phyloP scores from a whole-genome alignment of 2,329 filamentous ascomycete genomes.

The Claviceps africana region DNA sequence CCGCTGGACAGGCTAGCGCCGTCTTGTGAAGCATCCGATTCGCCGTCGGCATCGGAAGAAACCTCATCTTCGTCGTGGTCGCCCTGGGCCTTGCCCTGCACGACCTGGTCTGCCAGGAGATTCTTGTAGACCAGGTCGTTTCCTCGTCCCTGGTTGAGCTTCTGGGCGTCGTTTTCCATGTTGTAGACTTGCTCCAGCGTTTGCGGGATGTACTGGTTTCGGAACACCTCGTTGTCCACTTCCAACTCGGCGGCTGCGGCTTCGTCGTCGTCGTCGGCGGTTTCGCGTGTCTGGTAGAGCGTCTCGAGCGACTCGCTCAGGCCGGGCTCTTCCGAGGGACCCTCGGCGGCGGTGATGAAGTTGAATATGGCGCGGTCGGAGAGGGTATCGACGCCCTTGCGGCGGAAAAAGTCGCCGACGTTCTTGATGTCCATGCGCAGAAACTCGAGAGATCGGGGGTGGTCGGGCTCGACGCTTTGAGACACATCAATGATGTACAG shows the following conservation, averaged over 20 bases:
- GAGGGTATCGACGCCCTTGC: conserved; percentile 70
- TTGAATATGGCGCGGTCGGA: conserved; percentile 68
- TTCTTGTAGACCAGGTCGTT: conserved; percentile 73
- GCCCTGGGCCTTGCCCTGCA: conserved; percentile 23
- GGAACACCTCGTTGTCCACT: conserved; percentile 82
- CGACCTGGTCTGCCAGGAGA: conserved; percentile 59
- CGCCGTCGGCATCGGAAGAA: conserved; percentile 22
- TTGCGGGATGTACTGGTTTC: conserved; percentile 92
- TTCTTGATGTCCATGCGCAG: conserved; percentile 98
- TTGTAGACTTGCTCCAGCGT: conserved; percentile 94
- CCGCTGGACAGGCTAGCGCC: conserved; percentile 32
- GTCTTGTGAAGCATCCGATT: conserved; percentile 33
- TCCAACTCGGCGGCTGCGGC: conserved; percentile 41
- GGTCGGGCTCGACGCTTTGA: conserved; percentile 93
- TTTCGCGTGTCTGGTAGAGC: conserved; percentile 45
- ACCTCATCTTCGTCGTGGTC: conserved; percentile 28
- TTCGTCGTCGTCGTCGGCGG: conserved; percentile 35
- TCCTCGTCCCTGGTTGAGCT: conserved; percentile 58
- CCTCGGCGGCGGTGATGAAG: conserved; percentile 58
- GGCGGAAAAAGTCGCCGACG: conserved; percentile 78
- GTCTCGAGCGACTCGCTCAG: conserved; percentile 51
- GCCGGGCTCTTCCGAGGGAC: conserved; percentile 44
- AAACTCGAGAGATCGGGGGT: conserved; percentile 84
- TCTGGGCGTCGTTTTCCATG: conserved; percentile 76
- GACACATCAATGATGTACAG: conserved; percentile 96